Conservation (phyloP, 306 rosid species). For the Malus asiatica region DNA sequence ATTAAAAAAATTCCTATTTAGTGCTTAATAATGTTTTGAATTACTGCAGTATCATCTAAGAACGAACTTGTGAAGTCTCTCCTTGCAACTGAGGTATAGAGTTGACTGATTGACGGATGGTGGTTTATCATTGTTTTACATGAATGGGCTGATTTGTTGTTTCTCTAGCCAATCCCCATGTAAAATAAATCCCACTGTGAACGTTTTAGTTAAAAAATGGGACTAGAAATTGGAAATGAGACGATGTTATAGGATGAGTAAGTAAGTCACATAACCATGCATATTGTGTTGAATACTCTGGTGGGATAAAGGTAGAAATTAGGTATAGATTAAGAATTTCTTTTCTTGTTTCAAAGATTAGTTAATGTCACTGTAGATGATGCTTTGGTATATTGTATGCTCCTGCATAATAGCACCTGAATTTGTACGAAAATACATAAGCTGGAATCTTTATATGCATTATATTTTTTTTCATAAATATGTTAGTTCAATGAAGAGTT, state of each 20-base stretch:
- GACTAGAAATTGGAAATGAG: not conserved
- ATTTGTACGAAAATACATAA: not conserved
- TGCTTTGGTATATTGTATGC: not conserved
- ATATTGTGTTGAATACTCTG: not conserved
- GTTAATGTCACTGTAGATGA: not conserved
- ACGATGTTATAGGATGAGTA: not conserved
- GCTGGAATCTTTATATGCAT: not conserved
- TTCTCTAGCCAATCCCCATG: not conserved
- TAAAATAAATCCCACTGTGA: not conserved
- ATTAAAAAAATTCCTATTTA: not conserved
- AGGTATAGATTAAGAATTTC: not conserved
- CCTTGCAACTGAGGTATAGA: conserved; percentile 76
- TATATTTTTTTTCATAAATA: not conserved
- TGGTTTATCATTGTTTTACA: not conserved
- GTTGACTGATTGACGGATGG: not conserved
- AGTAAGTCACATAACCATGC: not conserved
- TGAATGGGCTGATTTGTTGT: not conserved
- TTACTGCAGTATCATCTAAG: conserved; percentile 73
- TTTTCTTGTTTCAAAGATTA: not conserved
- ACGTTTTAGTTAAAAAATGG: not conserved
- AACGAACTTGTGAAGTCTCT: conserved; percentile 70
- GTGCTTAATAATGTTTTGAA: conserved; percentile 22
- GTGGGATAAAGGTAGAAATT: not conserved
- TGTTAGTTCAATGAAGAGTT: not conserved
- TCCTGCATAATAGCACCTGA: not conserved